Percentiles rank a stretch among this genome's conserved stretches.
These are phyloP conservation scores for Oryza punctata DNA, from an alignment of 176 grass and related monocot species.

Conservation along the genomic window DNA sequence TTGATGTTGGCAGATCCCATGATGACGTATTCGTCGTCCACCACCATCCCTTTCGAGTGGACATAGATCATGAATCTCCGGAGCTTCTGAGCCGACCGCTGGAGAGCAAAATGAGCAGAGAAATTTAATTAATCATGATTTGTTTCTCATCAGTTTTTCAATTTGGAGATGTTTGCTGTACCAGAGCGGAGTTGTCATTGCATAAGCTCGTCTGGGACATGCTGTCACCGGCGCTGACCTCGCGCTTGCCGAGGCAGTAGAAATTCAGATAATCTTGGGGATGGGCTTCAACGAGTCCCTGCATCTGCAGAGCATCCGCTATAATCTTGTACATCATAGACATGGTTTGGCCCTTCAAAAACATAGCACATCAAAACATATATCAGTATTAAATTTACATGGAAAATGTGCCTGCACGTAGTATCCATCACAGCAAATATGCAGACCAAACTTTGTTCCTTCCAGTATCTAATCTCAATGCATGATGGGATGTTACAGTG, in stretches of 20 bases:
- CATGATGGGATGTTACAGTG: no score
- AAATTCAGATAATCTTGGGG: slow-evolving; percentile 67
- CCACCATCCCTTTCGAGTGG: slow-evolving; percentile 69
- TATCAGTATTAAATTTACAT: background rate
- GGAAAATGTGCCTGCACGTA: background rate
- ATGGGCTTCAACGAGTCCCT: slow-evolving; percentile 46
- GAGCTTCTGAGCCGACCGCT: slow-evolving; percentile 49
- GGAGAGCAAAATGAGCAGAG: no score
- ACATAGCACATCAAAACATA: background rate
- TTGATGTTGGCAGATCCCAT: slow-evolving; percentile 80
- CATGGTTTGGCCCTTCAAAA: slow-evolving; percentile 59
- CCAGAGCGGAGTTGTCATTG: slow-evolving; percentile 42
- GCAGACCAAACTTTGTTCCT: no score
- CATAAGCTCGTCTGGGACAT: slow-evolving; percentile 2
- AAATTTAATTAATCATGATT: no score
- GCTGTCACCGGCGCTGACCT: slow-evolving; percentile 3
- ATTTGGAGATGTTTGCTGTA: no score
- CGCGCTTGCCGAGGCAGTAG: slow-evolving; percentile 67
- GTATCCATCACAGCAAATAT: no score
- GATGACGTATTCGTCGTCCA: slow-evolving; percentile 67
- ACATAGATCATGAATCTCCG: slow-evolving; percentile 77
- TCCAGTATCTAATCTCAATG: no score
- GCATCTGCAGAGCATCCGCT: slow-evolving; percentile 46
- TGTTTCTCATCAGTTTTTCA: no score
- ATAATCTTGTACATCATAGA: slow-evolving; percentile 63